Base-by-base conservation (phyloP, 768 basidiomycete genomes). In the Arthromyces matolae region DNA sequence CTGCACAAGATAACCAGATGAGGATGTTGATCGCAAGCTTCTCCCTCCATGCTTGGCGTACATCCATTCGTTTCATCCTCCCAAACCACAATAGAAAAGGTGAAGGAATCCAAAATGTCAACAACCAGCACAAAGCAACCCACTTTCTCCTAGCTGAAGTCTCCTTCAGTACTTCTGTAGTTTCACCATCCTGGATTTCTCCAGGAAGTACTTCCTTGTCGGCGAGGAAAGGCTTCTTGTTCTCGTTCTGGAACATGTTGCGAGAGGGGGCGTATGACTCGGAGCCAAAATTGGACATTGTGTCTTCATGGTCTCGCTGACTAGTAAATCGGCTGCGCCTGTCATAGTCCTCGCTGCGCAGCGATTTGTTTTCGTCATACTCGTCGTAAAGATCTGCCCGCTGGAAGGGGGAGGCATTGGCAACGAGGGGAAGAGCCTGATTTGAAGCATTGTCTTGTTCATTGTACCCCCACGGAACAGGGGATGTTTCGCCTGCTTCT, bases 21-120 rank as follows among this genome's bases (percentile, higher is more conserved):
- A 99, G 72, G 49, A 99, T 67, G 66, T 98, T 97, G 60, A 97
- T 79, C 3, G 92, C 90, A 1, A 97, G 74, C 67, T 99, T 98
- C 69, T 98, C 96, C 49, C 95, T 74, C 96, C 96, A 99, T 1
- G 96, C 96, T 65, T 97, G 93, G 20, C 88, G 81, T 19, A 99
- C 77, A 59, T 99, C 96, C 53, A 86, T 65, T 6, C 95, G 86
- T 70, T 97, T 96, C 93, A 97, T 96, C 23, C 90, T 77, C 1
- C 95, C 93, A 45, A 90, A 52, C 62, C 78, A 83, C 8, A 66
- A 73, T 34, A 99, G 69, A 42, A 84, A 65, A 3, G 76, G 76
- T 10, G 77, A 82, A 0, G 95, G 96, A 5, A 93, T 67, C 91
- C 92, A 98, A 73, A 79, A 99, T 1, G 96, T 99, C 42, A 97